Evolutionary conservation across 2,329 filamentous ascomycete species (phyloP), one percentile per base, ranked within the genome.

Genomic region (Graphilbum fragrans): DNA sequence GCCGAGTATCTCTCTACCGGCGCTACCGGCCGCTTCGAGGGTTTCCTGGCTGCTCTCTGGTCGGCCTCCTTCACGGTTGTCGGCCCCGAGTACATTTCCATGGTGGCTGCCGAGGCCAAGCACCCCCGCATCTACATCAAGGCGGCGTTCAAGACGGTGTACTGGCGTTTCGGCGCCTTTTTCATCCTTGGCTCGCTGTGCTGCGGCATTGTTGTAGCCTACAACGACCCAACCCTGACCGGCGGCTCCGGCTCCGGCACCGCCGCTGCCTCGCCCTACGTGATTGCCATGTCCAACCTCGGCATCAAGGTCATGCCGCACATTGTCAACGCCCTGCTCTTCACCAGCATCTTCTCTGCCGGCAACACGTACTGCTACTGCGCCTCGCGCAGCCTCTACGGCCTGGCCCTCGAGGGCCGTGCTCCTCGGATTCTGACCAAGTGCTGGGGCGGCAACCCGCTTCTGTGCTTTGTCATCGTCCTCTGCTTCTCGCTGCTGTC

Each of bases 151-250:
- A 78, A 74, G 52, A 67, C 82, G 42, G 82, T 78, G 32, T 80
- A 83, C 56, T 77, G 72, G 60, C 78, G 80, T 18, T 83, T 83
- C 52, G 57, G 80, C 45, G 66, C 82, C 58, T 84, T 84, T 62
- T 83, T 83, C 59, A 66, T 79, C 43, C 56, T 78, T 22, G 75
- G 72, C 8, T 76, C 83, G 16, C 63, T 83, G 35, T 67, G 82
- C 35, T 61, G 83, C 6, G 80, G 80, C 43, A 80, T 81, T 63
- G 64, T 80, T 12, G 73, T 84, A 1, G 75, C 77, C 0, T 82
- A 80, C 62, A 63, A 82, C 57, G 57, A 58, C 41, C 31, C 47
- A 0, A 18, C 48, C 8, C 60, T 74, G 12, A 59, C 69, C 9
- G 57, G 58, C 10, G 69, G 69, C 37, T 54, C 59, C 3, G 44